phyloP scores from a whole-genome alignment of 192 early-diverging fungal genomes.

The Coemansia reversa region DNA sequence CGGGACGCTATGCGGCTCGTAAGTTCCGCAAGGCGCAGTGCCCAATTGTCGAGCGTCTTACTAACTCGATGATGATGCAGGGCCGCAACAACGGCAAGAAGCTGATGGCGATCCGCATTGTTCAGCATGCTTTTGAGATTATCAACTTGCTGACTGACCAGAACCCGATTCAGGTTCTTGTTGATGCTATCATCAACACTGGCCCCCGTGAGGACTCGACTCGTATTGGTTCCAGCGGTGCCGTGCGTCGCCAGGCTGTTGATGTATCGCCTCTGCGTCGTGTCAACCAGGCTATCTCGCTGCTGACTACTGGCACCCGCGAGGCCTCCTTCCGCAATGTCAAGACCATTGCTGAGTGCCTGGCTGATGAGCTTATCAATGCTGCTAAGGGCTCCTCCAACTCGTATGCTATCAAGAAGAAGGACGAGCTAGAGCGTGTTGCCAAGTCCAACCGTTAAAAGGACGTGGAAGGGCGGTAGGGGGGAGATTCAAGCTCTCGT shows the following conservation, averaged over 20 bases:
- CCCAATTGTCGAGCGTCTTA: slow-evolving; percentile 97
- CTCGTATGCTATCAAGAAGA: slow-evolving; percentile 99
- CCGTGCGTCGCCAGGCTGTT: slow-evolving; percentile 98
- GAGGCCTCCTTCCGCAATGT: slow-evolving; percentile 99
- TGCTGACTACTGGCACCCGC: slow-evolving; percentile 94
- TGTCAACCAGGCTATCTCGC: slow-evolving; percentile 93
- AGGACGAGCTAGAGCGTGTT: slow-evolving; percentile 89
- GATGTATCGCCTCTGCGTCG: slow-evolving; percentile 98
- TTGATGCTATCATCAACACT: slow-evolving; percentile 99
- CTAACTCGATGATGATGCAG: slow-evolving; percentile 99
- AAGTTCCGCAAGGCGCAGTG: slow-evolving; percentile 99
- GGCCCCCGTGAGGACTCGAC: slow-evolving; percentile 99
- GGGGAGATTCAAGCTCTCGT: neutral
- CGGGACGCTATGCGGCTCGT: slow-evolving; percentile 95
- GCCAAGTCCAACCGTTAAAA: slow-evolving; percentile 60
- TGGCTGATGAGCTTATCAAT: slow-evolving; percentile 99
- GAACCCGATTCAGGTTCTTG: slow-evolving; percentile 97
- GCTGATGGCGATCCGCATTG: slow-evolving; percentile 97
- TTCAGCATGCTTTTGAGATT: slow-evolving; percentile 99
- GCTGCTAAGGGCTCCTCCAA: slow-evolving; percentile 98
- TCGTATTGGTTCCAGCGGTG: slow-evolving; percentile 96
- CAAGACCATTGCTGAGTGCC: slow-evolving; percentile 99
- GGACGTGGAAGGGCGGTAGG: neutral
- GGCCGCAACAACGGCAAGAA: slow-evolving; percentile 99
- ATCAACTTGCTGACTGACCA: slow-evolving; percentile 96